Conservation (phyloP, 2,329 filamentous ascomycete species). For the Cytospora piceae region DNA sequence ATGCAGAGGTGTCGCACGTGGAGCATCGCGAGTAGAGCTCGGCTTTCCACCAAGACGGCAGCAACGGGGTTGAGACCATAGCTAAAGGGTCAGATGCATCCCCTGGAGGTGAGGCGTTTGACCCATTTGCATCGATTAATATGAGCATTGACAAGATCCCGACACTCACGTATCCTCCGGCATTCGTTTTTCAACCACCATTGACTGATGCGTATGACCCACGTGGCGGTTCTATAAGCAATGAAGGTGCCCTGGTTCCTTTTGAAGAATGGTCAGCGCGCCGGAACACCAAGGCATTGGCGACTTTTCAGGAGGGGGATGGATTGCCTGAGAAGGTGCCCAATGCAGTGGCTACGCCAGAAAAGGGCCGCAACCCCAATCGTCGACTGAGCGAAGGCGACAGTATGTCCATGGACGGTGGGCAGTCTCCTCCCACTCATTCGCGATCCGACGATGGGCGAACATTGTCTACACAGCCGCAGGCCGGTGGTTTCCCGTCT, state of each 20-base stretch:
- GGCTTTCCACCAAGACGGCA: slow-evolving; percentile 3
- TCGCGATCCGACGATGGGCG: not conserved
- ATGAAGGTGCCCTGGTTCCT: not conserved
- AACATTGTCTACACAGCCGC: not conserved
- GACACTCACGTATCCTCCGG: not conserved
- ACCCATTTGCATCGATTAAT: not conserved
- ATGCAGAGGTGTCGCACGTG: slow-evolving; percentile 21
- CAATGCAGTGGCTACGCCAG: not conserved
- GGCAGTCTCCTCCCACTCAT: not conserved
- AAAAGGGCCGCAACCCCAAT: slow-evolving; percentile 2
- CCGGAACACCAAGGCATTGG: not conserved
- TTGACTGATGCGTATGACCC: not conserved
- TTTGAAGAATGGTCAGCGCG: not conserved
- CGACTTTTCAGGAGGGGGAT: not conserved
- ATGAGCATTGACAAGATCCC: not conserved
- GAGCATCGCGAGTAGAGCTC: slow-evolving; percentile 24
- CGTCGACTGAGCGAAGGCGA: slow-evolving; percentile 11
- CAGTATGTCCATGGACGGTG: not conserved
- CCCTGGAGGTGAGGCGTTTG: not conserved
- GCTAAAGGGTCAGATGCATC: not conserved
- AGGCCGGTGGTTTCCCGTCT: not conserved
- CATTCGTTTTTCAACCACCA: not conserved
- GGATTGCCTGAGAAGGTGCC: not conserved
- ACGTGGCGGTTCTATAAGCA: not conserved
- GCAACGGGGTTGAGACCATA: not conserved